A percentile compares a stretch with the other conserved stretches of the same genome.
Conservation (phyloP, 352 stramenopile genomes). For the Phytopythium helicoides region DNA sequence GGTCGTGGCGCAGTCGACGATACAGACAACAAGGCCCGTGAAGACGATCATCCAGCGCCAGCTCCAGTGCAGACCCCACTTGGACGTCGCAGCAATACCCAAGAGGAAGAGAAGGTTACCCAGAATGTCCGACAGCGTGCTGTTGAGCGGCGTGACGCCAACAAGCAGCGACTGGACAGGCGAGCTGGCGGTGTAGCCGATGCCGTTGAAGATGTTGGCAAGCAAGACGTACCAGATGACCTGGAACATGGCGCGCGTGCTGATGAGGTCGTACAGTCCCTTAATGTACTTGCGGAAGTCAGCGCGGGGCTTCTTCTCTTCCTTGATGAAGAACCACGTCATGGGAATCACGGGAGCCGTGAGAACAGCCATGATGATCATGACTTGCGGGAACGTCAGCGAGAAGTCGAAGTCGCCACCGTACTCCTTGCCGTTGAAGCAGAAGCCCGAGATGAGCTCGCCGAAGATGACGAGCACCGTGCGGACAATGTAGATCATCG, state of each 20-base stretch:
- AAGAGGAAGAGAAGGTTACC: slow-evolving; percentile 27
- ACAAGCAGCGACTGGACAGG: slow-evolving; percentile 35
- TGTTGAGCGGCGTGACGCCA: slow-evolving; percentile 30
- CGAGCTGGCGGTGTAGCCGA: slow-evolving; percentile 27
- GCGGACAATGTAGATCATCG: slow-evolving; percentile 45
- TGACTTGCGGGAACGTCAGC: slow-evolving; percentile 38
- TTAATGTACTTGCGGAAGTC: slow-evolving; percentile 37
- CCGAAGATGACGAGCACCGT: slow-evolving; percentile 44
- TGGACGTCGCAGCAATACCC: slow-evolving; percentile 26
- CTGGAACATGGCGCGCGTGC: slow-evolving; percentile 25
- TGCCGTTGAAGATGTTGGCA: slow-evolving; percentile 34
- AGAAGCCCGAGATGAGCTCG: slow-evolving; percentile 38
- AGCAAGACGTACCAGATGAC: slow-evolving; percentile 32
- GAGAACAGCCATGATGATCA: slow-evolving; percentile 39
- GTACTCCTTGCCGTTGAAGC: slow-evolving; percentile 40
- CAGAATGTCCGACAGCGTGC: slow-evolving; percentile 26
- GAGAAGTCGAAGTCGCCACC: slow-evolving; percentile 35
- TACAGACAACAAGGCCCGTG: slow-evolving; percentile 20
- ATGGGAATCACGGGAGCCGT: no score
- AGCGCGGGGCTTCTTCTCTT: slow-evolving; percentile 32
- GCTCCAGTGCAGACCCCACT: slow-evolving; percentile 38
- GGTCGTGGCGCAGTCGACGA: slow-evolving; percentile 22
- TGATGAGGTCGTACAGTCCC: slow-evolving; percentile 23
- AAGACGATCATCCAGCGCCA: slow-evolving; percentile 35
- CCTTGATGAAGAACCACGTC: slow-evolving; percentile 54